Evolutionary conservation across 2,329 filamentous ascomycete species (phyloP), one percentile per base, ranked within the genome.

Genomic region (Dendrostoma leiphaemia): DNA sequence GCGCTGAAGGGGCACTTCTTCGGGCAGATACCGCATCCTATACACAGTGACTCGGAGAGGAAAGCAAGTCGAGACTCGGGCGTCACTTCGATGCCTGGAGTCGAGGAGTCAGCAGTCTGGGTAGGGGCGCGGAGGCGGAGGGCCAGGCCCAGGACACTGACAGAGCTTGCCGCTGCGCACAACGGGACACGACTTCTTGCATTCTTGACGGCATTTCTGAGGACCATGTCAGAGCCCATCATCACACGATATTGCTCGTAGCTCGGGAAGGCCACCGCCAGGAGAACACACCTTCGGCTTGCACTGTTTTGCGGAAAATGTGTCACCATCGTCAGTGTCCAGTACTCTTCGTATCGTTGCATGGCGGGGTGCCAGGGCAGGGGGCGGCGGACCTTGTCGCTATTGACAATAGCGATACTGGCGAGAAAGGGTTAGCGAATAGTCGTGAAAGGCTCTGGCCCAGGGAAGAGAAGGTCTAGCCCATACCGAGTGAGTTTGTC

Each of bases 1-100:
- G 94, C 94, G 69, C 92, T 89, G 75, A 99, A 99, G 15, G 94
- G 94, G 74, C 94, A 99, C 75, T 97, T 97, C 81, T 99, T 99
- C 41, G 93, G 91, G 74, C 95, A 99, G 78, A 99, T 99, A 86
- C 94, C 95, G 70, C 95, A 99, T 74, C 94, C 94, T 67, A 97
- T 97, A 72, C 93, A 97, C 59, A 97, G 85, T 61, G 85, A 85
- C 74, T 99, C 94, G 62, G 93, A 97, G 68, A 99, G 96, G 81
- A 97, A 99, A 71, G 94, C 94, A 65, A 99, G 93, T 69, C 93
- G 93, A 62, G 93, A 95, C 55, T 90, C 84, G 60, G 90, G 79
- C 50, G 83, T 80, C 67, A 99, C 95, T 80, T 99, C 93, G 71
- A 97, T 97, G 76, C 92, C 96, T 63, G 95, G 86, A 79, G 95